These are phyloP conservation scores for Malus sylvestris DNA, from an alignment of 306 rosid genomes.

Conservation along the genomic window DNA sequence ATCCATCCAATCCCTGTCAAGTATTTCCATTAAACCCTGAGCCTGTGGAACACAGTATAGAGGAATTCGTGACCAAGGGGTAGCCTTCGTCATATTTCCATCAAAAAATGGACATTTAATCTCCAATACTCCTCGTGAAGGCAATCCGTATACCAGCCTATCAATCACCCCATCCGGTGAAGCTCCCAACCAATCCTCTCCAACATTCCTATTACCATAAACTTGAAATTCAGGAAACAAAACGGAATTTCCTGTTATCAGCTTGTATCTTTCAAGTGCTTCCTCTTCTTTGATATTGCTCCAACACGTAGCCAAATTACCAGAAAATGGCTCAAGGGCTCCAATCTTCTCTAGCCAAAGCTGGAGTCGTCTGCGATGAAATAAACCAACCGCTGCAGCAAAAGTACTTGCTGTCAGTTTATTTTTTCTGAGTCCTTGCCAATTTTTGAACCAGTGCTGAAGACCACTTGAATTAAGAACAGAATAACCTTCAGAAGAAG, in stretches of 20 bases:
- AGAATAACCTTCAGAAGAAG: constrained; percentile 22
- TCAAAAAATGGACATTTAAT: constrained; percentile 70
- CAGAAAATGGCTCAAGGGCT: constrained; percentile 61
- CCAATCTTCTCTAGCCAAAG: constrained; percentile 82
- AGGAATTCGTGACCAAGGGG: constrained; percentile 68
- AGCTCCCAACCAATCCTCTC: constrained; percentile 68
- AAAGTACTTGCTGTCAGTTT: constrained; percentile 86
- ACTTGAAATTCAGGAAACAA: constrained; percentile 76
- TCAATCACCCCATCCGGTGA: constrained; percentile 75
- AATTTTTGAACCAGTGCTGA: constrained; percentile 84
- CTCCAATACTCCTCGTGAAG: constrained; percentile 64
- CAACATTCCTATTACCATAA: constrained; percentile 25
- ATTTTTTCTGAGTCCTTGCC: constrained; percentile 55
- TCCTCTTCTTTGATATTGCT: constrained; percentile 79
- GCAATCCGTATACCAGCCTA: constrained; percentile 48
- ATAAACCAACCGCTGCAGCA: constrained; percentile 70
- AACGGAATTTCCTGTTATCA: constrained; percentile 66
- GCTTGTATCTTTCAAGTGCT: constrained; percentile 78
- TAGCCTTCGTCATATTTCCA: constrained; percentile 52
- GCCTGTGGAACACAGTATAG: constrained; percentile 70
- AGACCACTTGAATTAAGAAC: constrained; percentile 41
- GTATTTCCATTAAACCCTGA: constrained; percentile 87
- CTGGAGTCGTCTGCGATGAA: constrained; percentile 50
- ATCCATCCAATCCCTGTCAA: constrained; percentile 83
- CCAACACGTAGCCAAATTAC: constrained; percentile 85